Base-by-base conservation (phyloP, 192 early-diverging fungal species). In the Coemansia sp. region DNA sequence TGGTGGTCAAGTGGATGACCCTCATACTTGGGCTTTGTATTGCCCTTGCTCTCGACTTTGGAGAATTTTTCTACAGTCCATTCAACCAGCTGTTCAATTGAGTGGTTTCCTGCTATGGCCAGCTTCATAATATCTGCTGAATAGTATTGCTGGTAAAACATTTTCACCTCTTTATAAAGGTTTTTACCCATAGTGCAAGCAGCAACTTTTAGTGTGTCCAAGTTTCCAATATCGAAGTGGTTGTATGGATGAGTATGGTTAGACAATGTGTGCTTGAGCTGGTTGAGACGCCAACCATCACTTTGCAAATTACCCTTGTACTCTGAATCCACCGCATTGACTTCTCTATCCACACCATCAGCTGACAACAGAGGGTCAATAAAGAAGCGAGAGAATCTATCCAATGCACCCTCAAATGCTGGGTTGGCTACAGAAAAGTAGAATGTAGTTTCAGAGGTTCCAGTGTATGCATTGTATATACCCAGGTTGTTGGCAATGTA, bases 301-400 rank as follows among this genome's bases (percentile, higher is more conserved):
- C 72, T 72, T 62, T 93, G 93, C 20, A 92, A 50, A 64, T 93
- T 90, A 57, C 90, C 89, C 58, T 93, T 93, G 79, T 91, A 90
- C 61, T 98, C 96, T 1, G 94, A 95, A 71, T 98, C 92, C 8
- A 98, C 93, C 1, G 93, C 93, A n/a, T 86, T 80, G 56, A 96
- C 67, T 71, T 98, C 94, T 22, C 91, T 83, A 24, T 94, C 93
- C 13, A 89, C 92, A 60, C 90, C 89, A 24, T 83, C 83, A 19
- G 86, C 86, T 23, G 83, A 79, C 74, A 96, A 93, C 23, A 94
- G 82, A 7, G 94, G 93, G 14, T 82, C 75, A 16, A 91, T 90
- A 66, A 98, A 98, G 69, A 94, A 95, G 60, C 91, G 87, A 0
- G 92, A 82, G 59, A 93, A 89, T 35, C 88, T 67, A 53, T 86